Conservation (phyloP, 2,329 filamentous ascomycete species). For the Phialocephala subalpina region DNA sequence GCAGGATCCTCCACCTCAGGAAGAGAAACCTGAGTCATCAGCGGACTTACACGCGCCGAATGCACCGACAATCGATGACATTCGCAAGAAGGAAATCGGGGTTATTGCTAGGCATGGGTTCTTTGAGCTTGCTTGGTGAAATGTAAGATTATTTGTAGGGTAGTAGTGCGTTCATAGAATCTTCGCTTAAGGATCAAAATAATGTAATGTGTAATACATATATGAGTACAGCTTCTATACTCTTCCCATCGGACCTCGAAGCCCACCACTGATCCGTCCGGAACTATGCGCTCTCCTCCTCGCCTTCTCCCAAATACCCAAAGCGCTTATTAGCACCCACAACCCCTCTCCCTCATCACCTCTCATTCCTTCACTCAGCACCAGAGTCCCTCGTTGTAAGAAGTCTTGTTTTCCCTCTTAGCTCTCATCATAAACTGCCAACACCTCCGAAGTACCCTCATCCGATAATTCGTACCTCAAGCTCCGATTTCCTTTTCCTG, state of each 20-base stretch:
- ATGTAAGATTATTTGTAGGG: too few species aligned
- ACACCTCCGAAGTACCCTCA: neutral
- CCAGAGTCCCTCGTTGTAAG: neutral
- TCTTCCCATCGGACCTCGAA: neutral
- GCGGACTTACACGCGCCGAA: too few species aligned
- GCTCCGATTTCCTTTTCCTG: neutral
- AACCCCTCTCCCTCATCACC: neutral
- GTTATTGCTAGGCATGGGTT: neutral
- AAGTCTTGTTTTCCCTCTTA: neutral
- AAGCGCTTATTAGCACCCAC: neutral
- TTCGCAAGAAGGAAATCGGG: too few species aligned
- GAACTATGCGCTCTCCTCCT: neutral
- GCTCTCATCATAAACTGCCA: neutral
- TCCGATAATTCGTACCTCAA: neutral
- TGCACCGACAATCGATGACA: too few species aligned
- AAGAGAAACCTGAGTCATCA: too few species aligned
- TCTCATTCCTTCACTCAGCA: neutral
- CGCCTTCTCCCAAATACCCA: slow-evolving; percentile 6
- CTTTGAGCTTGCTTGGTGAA: neutral
- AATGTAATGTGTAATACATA: neutral
- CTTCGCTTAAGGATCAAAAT: too few species aligned
- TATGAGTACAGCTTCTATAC: neutral
- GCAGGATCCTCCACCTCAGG: too few species aligned
- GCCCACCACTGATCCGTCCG: neutral
- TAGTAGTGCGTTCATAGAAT: too few species aligned